Evolutionary conservation across 495 filamentous ascomycete genomes (phyloP), one percentile per base, ranked within the genome.

Genomic region (Aspergillus bertholletiae): DNA sequence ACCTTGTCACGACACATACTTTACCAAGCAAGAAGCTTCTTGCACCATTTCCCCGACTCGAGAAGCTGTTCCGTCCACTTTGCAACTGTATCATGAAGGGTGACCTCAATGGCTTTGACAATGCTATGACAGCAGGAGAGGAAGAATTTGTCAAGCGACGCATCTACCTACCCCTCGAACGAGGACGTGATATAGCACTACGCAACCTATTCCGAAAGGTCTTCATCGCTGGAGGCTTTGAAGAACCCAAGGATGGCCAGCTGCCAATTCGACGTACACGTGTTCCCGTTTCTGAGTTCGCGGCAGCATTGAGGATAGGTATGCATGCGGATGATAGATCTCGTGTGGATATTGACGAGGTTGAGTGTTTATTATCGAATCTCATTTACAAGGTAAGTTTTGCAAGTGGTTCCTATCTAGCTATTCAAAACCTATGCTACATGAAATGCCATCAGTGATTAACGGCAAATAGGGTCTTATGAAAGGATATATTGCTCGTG

Each of bases 401-500:
- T 9, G 3, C 34, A 37, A 6, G 13, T 37, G 7, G 2, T 37
- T 37, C 2, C 5, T 15, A 11, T 37, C 1, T n/a, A 15, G 20
- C 11, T 17, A 9, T 21, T 1, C 11, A 13, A 23, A 6, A 1
- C 18, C 11, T 35, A 41, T 49, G 17, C 39, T 8, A 23, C 28
- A 0, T 26, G 22, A 26, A 17, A 17, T 2, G 15, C 5, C 21
- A 28, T 22, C 4, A 17, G 22, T 57, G 46, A 62, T 54, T 67
- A 15, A 57, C 60, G 32, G 24, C 44, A 32, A 26, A 28, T 56
- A 98, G 90, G 87, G 88, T 51, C 78, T 94, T 13, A 96, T 97
- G 87, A 98, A 97, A 74, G 94, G 94, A 49, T 98, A 98, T 73
- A 97, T 98, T 56, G 84, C 90, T 26, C 89, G 92, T 53, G 92